Evolutionary conservation across 2,329 filamentous ascomycete genomes (phyloP), one percentile per base, ranked within the genome.

Genomic region (Bimuria novae-zelandiae): DNA sequence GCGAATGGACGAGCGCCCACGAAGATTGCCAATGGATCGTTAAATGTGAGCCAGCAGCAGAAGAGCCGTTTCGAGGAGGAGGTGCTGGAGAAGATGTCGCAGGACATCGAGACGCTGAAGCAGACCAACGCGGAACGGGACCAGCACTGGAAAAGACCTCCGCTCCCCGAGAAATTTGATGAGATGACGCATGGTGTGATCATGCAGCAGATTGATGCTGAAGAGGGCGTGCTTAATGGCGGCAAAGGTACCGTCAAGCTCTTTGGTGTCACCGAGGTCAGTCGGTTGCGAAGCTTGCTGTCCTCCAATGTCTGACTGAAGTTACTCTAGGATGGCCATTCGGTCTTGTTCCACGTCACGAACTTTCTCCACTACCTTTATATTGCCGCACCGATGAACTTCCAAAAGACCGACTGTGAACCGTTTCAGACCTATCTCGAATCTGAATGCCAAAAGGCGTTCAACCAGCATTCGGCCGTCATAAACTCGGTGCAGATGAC

Each of bases 331-430:
- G 75, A 74, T 36, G 94, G 94, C 49, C 89, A 99, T 75, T 99
- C 94, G 3, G 91, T 96, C 33, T 84, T 99, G 73, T 80, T 99
- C 11, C 94, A 99, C 73, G 92, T 99, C 57, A 96, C 90, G 14
- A 90, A 92, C 68, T 99, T 99, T 76, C 88, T 91, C 63, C 94
- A 99, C 73, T 99, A 99, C 71, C 85, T 99, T 51, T 99, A 96
- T 67, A 86, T 97, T 40, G 89, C 90, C 8, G 94, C 95, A 0
- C 94, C 94, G 0, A 79, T 92, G 7, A 84, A 85, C 22, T 99
- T 99, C 73, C 84, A 84, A 23, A 85, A 85, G 40, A 82, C 86
- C 36, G 92, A 99, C 70, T 92, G 91, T 72, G 81, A 86, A 14
- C 78, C 84, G 0, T 99, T 89, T 80, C 89, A 88, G 69, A 79